phyloP scores from a whole-genome alignment of 768 basidiomycete species.

The Termitomyces sp. region DNA sequence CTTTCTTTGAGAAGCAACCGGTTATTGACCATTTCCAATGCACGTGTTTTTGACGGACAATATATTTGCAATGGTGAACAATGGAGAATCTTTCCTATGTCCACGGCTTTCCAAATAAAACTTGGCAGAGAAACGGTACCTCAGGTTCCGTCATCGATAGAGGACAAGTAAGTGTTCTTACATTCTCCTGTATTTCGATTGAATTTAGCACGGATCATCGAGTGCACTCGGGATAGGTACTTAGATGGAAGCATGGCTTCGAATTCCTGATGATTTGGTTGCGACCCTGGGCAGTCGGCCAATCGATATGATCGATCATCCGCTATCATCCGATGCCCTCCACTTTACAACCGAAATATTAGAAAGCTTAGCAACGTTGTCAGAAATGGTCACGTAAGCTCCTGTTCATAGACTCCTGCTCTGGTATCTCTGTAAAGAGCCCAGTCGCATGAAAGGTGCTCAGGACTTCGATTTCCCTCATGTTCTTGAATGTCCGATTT shows the following conservation, averaged over 20 bases:
- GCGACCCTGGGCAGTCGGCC: not conserved
- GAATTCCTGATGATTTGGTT: not conserved
- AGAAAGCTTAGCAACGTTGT: not conserved
- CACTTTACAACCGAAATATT: conserved; percentile 7
- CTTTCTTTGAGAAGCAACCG: no score
- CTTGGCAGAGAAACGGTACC: no score
- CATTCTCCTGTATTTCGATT: no score
- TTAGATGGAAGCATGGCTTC: conserved; percentile 9
- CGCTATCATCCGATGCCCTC: not conserved
- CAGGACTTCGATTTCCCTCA: not conserved
- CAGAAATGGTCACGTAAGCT: not conserved
- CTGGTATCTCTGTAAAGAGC: not conserved
- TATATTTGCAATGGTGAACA: no score
- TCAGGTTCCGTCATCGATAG: no score
- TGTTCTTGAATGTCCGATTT: not conserved
- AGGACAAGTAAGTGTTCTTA: no score
- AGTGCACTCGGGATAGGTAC: not conserved
- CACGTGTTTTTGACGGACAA: no score
- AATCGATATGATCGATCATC: not conserved
- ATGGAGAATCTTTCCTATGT: no score
- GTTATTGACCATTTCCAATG: no score
- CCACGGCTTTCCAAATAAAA: no score
- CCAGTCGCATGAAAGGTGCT: not conserved
- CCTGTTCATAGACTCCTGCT: not conserved
- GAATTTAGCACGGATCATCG: no score